Evolutionary conservation across 2,329 filamentous ascomycete species (phyloP).

Genomic region (Thielaviopsis populi): DNA sequence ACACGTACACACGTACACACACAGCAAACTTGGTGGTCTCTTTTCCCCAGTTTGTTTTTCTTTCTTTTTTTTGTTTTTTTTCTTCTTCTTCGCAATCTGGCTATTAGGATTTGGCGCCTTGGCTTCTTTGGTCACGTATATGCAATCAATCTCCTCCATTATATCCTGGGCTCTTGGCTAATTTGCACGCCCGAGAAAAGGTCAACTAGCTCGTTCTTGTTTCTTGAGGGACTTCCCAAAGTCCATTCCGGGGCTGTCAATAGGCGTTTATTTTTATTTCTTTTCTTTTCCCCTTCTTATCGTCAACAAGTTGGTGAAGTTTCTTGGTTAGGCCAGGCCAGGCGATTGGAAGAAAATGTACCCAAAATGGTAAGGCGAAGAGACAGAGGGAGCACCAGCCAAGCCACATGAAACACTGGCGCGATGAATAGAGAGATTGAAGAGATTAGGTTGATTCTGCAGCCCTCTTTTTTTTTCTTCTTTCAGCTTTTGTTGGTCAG

Average conservation of each 20-base stretch:
- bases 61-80: background rate
- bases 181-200: background rate
- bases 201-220: background rate
- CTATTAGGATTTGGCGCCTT: background rate
- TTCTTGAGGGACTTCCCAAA: background rate
- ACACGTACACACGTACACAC: background rate
- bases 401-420: conserved; percentile 15
- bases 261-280: background rate
- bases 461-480: background rate
- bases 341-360: background rate
- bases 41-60: too few species aligned
- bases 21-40: too few species aligned
- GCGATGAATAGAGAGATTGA: background rate
- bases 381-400: conserved; percentile 9
- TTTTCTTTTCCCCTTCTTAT: background rate
- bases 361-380: background rate
- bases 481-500: background rate
- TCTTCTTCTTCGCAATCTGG: background rate
- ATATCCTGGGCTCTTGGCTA: background rate
- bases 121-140: background rate
- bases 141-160: background rate
- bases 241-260: background rate
- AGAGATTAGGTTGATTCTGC: background rate
- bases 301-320: background rate
- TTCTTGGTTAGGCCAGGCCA: background rate